A percentile compares a stretch with the other conserved stretches of the same genome.
phyloP scores from a whole-genome alignment of 345 rosid species.

The Lepidium didymum region DNA sequence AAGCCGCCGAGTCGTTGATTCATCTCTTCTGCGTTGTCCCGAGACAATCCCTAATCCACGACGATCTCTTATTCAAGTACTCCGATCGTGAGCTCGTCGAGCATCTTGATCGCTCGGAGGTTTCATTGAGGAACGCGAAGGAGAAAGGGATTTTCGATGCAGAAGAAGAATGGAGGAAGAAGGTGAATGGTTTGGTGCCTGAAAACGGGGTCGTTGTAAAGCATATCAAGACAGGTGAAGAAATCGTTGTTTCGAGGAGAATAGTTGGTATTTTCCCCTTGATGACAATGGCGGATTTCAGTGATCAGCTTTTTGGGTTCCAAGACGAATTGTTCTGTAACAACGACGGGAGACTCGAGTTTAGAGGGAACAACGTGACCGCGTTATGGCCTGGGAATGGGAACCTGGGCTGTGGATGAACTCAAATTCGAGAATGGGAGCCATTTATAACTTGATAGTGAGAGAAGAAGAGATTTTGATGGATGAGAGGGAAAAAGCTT shows the following conservation, averaged over 20 bases:
- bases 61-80: constrained; percentile 70
- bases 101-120: constrained; percentile 51
- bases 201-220: constrained; percentile 49
- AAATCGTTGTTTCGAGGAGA: constrained; percentile 59
- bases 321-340: constrained; percentile 67
- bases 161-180: constrained; percentile 82
- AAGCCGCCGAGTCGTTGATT: constrained; percentile 68
- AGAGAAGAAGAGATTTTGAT: constrained; percentile 74
- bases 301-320: constrained; percentile 76
- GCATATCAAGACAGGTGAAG: constrained; percentile 78
- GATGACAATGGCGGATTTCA: constrained; percentile 92
- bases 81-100: constrained; percentile 62
- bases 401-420: constrained; percentile 84
- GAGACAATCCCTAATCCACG: constrained; percentile 76
- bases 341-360: constrained; percentile 55
- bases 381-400: constrained; percentile 91
- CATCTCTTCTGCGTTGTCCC: constrained; percentile 83
- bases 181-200: constrained; percentile 51
- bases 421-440: constrained; percentile 77
- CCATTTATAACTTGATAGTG: constrained; percentile 49
- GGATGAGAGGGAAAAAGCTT: constrained; percentile 41
- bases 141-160: constrained; percentile 51
- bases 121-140: constrained; percentile 47
- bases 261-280: constrained; percentile 54
- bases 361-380: constrained; percentile 42